phyloP scores from a whole-genome alignment of 192 early-diverging fungal species.

The Umbelopsis sp. region DNA sequence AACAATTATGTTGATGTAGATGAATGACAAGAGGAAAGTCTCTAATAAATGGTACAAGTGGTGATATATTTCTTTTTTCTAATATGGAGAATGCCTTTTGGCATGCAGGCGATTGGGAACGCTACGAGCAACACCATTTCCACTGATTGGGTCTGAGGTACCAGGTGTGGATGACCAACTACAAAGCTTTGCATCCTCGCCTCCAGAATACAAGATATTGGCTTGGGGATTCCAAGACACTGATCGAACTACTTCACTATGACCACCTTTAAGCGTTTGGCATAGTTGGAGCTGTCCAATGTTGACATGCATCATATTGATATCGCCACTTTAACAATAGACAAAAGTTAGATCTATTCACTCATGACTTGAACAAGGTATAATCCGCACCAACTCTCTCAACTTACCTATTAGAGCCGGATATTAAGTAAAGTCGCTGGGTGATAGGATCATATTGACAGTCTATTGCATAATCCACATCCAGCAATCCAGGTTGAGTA shows the following conservation, averaged over 20 bases:
- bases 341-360: not conserved
- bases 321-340: slow-evolving; percentile 57
- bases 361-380: not conserved
- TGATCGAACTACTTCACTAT: slow-evolving; percentile 85
- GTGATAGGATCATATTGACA: slow-evolving; percentile 69
- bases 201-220: slow-evolving; percentile 68
- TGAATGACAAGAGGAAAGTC: slow-evolving; percentile 14
- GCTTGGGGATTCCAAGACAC: slow-evolving; percentile 68
- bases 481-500: slow-evolving; percentile 41
- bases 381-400: too few relatives aligned
- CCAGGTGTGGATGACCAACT: slow-evolving; percentile 56
- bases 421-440: slow-evolving; percentile 76
- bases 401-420: slow-evolving; percentile 73
- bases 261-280: slow-evolving; percentile 75
- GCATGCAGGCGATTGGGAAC: not conserved
- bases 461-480: slow-evolving; percentile 83
- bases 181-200: slow-evolving; percentile 76
- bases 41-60: slow-evolving; percentile 8
- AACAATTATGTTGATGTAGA: slow-evolving; percentile 16
- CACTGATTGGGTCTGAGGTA: not conserved
- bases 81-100: slow-evolving; percentile 10
- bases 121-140: slow-evolving; percentile 53
- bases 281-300: slow-evolving; percentile 74
- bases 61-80: not conserved
- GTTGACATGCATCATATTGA: slow-evolving; percentile 82